Percentiles rank a stretch among this genome's conserved stretches.
These are phyloP conservation scores for Auriculariales sp. DNA, from an alignment of 768 basidiomycete genomes.

Conservation along the genomic window DNA sequence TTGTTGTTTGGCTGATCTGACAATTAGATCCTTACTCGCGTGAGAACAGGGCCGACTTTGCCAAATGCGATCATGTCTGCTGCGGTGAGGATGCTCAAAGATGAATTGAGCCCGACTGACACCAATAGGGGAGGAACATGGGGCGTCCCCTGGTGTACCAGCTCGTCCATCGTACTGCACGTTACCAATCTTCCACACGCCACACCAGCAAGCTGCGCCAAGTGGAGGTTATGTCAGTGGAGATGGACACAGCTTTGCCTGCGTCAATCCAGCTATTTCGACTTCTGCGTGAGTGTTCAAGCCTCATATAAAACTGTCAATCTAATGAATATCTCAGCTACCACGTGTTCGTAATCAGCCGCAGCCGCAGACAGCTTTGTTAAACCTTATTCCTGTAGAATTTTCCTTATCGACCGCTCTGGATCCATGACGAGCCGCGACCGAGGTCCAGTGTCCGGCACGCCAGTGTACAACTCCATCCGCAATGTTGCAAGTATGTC, in stretches of 20 bases:
- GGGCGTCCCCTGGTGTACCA: conserved; percentile 19
- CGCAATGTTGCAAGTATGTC: not conserved
- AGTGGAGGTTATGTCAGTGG: conserved; percentile 35
- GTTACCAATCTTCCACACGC: conserved; percentile 37
- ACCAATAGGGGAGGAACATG: conserved; percentile 34
- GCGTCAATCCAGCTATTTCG: conserved; percentile 36
- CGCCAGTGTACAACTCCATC: conserved; percentile 20
- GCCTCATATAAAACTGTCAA: not conserved
- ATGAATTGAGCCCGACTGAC: not conserved
- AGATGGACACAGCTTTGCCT: conserved; percentile 41
- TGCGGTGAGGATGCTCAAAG: not conserved
- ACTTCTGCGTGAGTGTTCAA: conserved; percentile 30
- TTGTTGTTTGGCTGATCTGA: not conserved
- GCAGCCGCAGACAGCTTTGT: no score
- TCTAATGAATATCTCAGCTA: conserved; percentile 8
- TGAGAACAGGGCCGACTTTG: conserved; percentile 40
- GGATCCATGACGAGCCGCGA: conserved; percentile 33
- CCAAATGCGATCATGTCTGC: conserved; percentile 30
- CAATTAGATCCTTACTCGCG: conserved; percentile 39
- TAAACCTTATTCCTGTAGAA: conserved; percentile 15
- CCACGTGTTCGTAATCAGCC: conserved; percentile 37
- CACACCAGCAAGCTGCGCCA: conserved; percentile 12
- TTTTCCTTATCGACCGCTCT: conserved; percentile 46
- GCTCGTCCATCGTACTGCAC: conserved; percentile 40
- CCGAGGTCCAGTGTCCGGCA: conserved; percentile 27